These are phyloP conservation scores for Protomyces inundatus DNA, from an alignment of 1,139 yeast genomes.

Conservation along the genomic window DNA sequence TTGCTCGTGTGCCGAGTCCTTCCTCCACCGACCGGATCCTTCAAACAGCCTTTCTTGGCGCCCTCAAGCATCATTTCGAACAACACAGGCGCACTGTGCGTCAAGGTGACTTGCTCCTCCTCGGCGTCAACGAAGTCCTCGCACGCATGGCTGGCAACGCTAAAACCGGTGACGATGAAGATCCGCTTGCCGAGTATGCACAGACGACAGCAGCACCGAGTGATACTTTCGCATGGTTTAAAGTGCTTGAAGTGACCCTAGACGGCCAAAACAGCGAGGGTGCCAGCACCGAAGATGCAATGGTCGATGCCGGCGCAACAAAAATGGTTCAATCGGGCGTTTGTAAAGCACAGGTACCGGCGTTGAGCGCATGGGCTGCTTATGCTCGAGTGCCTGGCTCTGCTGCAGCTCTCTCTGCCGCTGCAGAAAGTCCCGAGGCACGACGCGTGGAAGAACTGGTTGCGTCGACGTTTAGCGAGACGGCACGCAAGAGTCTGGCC, in stretches of 20 bases:
- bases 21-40: constrained; percentile 60
- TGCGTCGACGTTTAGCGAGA: constrained; percentile 38
- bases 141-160: constrained; percentile 54
- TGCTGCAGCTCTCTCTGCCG: background rate
- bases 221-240: constrained; percentile 83
- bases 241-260: constrained; percentile 47
- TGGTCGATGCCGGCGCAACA: constrained; percentile 61
- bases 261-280: constrained; percentile 36
- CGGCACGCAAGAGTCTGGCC: constrained; percentile 32
- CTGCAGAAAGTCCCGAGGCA: constrained; percentile 2
- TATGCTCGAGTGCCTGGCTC: constrained; percentile 44
- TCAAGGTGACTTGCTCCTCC: constrained; percentile 64
- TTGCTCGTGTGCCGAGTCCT: constrained; percentile 67
- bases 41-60: constrained; percentile 61
- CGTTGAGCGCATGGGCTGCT: constrained; percentile 47
- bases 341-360: constrained; percentile 26
- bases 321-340: constrained; percentile 63
- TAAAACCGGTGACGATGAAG: constrained; percentile 36
- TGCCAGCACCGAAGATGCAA: constrained; percentile 32
- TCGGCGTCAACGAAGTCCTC: constrained; percentile 66
- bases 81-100: constrained; percentile 53
- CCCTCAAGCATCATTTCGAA: constrained; percentile 61
- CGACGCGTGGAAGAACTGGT: constrained; percentile 36
- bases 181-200: constrained; percentile 29
- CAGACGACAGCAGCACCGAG: constrained; percentile 47